These are phyloP conservation scores for Lepidium africanum DNA, from an alignment of 345 rosid species.

Conservation along the genomic window DNA sequence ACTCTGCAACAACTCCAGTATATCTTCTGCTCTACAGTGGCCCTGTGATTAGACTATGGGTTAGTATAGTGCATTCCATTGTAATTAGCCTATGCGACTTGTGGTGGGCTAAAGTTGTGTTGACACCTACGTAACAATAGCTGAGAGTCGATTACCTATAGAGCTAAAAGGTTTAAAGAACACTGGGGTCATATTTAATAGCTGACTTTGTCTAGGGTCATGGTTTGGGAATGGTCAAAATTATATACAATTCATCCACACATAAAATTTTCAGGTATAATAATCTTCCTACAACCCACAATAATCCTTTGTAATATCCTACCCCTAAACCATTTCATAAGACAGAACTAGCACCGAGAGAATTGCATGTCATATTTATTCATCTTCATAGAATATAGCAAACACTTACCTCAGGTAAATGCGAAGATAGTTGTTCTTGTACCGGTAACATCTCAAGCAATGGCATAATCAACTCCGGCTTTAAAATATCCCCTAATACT, in stretches of 20 bases:
- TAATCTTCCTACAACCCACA: background rate
- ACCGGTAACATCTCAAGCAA: constrained; percentile 61
- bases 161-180: background rate
- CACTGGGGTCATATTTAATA: no score
- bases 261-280: background rate
- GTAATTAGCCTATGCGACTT: background rate
- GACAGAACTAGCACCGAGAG: background rate
- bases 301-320: background rate
- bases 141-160: background rate
- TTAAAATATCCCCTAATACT: constrained; percentile 79
- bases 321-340: background rate
- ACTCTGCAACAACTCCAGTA: constrained; percentile 83
- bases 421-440: constrained; percentile 56
- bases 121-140: background rate
- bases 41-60: constrained; percentile 44
- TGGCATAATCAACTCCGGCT: constrained; percentile 87
- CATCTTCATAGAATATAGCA: background rate
- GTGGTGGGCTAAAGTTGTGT: background rate
- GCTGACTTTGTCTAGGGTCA: background rate
- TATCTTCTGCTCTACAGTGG: constrained; percentile 60
- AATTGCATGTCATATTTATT: background rate
- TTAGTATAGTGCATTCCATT: constrained; percentile 1
- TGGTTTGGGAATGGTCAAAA: background rate
- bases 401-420: constrained; percentile 76
- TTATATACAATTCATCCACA: background rate